These are phyloP conservation scores for Wallacemonas sp. DNA, from an alignment of 208 protist genomes.

Conservation along the genomic window DNA sequence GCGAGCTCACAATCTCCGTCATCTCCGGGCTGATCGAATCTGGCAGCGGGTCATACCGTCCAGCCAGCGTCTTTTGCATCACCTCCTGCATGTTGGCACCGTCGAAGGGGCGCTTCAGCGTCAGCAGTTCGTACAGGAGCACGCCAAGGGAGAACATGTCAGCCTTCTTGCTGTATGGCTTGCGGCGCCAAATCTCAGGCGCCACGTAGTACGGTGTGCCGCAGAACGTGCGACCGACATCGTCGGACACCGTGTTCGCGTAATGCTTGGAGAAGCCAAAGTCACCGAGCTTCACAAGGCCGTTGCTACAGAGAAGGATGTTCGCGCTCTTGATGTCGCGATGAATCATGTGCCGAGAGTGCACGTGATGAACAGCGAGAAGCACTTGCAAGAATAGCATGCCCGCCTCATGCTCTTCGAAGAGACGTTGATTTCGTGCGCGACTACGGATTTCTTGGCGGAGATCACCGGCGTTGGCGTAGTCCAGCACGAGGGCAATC, in stretches of 20 bases:
- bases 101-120: conserved; percentile 79
- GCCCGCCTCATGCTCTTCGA: conserved; percentile 68
- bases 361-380: conserved; percentile 80
- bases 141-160: conserved; percentile 93
- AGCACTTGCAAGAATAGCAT: conserved; percentile 77
- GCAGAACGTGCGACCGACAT: conserved; percentile 69
- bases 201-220: conserved; percentile 92
- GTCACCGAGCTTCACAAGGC: conserved; percentile 79
- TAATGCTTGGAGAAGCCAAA: conserved; percentile 83
- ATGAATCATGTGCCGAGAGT: conserved; percentile 67
- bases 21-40: conserved; percentile 58
- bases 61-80: conserved; percentile 67
- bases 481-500: conserved; percentile 44
- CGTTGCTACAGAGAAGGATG: conserved; percentile 48
- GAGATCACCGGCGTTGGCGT: conserved; percentile 53
- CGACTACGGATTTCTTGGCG: conserved; percentile 50
- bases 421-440: conserved; percentile 29
- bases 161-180: conserved; percentile 92
- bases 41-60: conserved; percentile 55
- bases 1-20: conserved; percentile 44
- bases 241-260: conserved; percentile 46
- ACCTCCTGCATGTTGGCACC: conserved; percentile 74
- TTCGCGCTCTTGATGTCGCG: conserved; percentile 71
- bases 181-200: conserved; percentile 91
- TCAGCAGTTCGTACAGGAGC: conserved; percentile 86